Conservation (phyloP, 2,329 filamentous ascomycete species). For the Bimuria novae-zelandiae region DNA sequence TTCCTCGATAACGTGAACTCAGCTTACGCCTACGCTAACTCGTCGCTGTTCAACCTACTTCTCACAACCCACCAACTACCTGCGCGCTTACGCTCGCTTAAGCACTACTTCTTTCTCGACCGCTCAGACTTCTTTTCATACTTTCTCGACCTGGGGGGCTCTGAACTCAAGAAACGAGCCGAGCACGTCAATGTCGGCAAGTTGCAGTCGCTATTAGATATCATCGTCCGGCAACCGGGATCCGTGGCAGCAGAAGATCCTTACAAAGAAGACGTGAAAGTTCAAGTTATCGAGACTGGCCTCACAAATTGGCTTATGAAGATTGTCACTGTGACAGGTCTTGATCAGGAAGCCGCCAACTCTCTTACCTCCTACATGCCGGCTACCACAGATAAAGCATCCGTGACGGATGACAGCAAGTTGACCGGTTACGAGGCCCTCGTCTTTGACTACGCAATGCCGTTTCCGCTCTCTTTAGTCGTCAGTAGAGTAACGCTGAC, state of each 20-base stretch:
- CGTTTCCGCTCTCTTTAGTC: conserved; percentile 92
- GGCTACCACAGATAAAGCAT: conserved; percentile 61
- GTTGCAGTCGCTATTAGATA: conserved; percentile 91
- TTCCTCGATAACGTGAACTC: conserved; percentile 96
- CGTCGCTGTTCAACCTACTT: conserved; percentile 86
- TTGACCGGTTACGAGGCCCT: conserved; percentile 90
- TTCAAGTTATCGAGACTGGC: conserved; percentile 93
- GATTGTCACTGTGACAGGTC: conserved; percentile 93
- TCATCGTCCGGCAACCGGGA: conserved; percentile 93
- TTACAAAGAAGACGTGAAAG: conserved; percentile 98
- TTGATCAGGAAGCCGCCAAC: conserved; percentile 75
- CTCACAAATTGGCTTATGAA: conserved; percentile 93
- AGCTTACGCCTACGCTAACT: conserved; percentile 94
- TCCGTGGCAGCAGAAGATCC: conserved; percentile 92
- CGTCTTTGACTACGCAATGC: conserved; percentile 91
- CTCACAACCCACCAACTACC: conserved; percentile 92
- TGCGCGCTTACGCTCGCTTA: conserved; percentile 83
- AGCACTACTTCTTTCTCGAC: conserved; percentile 99
- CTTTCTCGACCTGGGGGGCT: conserved; percentile 88
- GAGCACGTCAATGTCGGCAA: conserved; percentile 90
- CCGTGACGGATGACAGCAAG: conserved; percentile 76
- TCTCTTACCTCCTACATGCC: conserved; percentile 69
- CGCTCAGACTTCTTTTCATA: conserved; percentile 98
- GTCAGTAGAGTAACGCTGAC: conserved; percentile 97
- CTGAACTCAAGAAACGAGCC: conserved; percentile 87